Percentiles rank a stretch among this genome's conserved stretches.
Evolutionary conservation across 2,329 filamentous ascomycete species (phyloP).

Genomic region (Penicillium hordei): DNA sequence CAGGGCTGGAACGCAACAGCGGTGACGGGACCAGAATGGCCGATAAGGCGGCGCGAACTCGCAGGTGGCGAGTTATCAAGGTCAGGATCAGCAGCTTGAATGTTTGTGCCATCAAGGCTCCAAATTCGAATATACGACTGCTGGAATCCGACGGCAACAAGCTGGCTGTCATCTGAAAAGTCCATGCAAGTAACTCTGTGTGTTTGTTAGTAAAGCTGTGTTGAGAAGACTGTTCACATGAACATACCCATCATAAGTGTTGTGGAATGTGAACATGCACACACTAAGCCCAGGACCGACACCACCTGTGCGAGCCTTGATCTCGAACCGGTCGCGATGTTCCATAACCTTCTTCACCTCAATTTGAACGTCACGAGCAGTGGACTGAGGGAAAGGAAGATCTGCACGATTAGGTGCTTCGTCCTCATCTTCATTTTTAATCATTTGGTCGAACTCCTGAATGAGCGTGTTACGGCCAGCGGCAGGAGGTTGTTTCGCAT

Average conservation of each 20-base stretch:
- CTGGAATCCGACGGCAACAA: slow-evolving; percentile 84
- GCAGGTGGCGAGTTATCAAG: slow-evolving; percentile 61
- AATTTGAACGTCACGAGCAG: slow-evolving; percentile 85
- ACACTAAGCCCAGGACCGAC: slow-evolving; percentile 80
- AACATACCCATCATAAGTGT: slow-evolving; percentile 80
- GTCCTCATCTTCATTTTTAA: slow-evolving; percentile 84
- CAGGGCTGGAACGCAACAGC: slow-evolving; percentile 84
- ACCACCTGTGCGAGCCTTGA: slow-evolving; percentile 79
- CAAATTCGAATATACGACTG: slow-evolving; percentile 96
- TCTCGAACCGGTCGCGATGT: slow-evolving; percentile 85
- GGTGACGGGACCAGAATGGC: slow-evolving; percentile 87
- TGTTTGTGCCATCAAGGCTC: slow-evolving; percentile 80
- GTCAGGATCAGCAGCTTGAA: slow-evolving; percentile 66
- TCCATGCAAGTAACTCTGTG: slow-evolving; percentile 84
- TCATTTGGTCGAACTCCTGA: slow-evolving; percentile 83
- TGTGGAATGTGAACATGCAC: slow-evolving; percentile 98
- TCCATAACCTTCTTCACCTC: slow-evolving; percentile 94
- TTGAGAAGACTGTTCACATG: not conserved
- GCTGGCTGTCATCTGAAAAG: slow-evolving; percentile 84
- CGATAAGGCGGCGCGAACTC: slow-evolving; percentile 75
- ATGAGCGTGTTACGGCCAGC: slow-evolving; percentile 71
- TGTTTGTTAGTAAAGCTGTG: slow-evolving; percentile 22
- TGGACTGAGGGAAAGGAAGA: slow-evolving; percentile 82
- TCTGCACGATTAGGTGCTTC: slow-evolving; percentile 77
- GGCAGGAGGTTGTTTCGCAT: slow-evolving; percentile 70